These are phyloP conservation scores for Epichloe coenophiala DNA, from an alignment of 2,329 filamentous ascomycete species.

Conservation along the genomic window DNA sequence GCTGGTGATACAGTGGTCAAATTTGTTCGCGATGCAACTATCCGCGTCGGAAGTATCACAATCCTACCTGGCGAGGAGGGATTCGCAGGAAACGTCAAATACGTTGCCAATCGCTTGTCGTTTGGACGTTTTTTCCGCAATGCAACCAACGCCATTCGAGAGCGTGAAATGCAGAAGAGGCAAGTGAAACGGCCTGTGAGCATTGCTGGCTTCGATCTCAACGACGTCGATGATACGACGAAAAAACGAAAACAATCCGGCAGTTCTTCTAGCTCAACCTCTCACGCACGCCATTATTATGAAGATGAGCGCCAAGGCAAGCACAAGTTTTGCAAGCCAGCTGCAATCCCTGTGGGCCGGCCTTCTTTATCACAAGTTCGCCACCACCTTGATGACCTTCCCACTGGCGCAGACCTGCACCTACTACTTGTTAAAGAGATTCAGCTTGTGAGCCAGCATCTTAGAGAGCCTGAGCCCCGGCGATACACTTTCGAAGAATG, in stretches of 20 bases:
- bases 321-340: conserved; percentile 4
- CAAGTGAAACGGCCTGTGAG: background rate
- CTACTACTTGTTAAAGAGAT: conserved; percentile 63
- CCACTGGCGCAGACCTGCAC: conserved; percentile 36
- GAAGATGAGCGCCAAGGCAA: conserved; percentile 3
- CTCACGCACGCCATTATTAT: background rate
- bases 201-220: conserved; percentile 2
- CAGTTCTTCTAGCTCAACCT: background rate
- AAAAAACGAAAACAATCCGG: background rate
- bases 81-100: conserved; percentile 31
- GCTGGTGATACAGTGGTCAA: conserved; percentile 75
- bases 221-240: conserved; percentile 1
- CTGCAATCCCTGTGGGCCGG: conserved; percentile 7
- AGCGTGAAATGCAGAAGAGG: conserved; percentile 2
- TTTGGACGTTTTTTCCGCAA: conserved; percentile 27
- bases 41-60: conserved; percentile 43
- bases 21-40: conserved; percentile 38
- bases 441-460: conserved; percentile 42
- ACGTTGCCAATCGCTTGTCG: conserved; percentile 27
- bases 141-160: background rate
- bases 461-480: conserved; percentile 45
- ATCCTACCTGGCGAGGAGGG: conserved; percentile 45
- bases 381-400: conserved; percentile 24
- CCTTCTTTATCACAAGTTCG: conserved; percentile 23
- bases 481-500: conserved; percentile 73